These are phyloP conservation scores for Debaryomyces robertsiae DNA, from an alignment of 1,139 yeast species.

Conservation along the genomic window DNA sequence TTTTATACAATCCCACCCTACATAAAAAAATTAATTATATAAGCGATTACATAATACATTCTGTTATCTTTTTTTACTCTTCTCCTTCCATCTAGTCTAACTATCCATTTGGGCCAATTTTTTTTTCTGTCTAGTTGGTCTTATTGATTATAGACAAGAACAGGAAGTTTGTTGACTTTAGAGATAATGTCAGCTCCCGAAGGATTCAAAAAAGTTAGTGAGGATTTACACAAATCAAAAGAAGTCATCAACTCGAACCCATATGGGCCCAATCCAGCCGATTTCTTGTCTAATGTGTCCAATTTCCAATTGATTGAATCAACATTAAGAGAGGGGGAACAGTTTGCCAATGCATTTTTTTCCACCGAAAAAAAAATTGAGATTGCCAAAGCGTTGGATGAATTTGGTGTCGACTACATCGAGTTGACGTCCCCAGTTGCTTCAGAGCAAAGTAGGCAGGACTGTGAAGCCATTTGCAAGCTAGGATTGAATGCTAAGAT, in stretches of 20 bases:
- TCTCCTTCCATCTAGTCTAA: too few relatives aligned
- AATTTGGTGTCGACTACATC: slow-evolving; percentile 61
- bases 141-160: too few relatives aligned
- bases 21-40: neutral
- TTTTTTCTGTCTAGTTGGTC: too few relatives aligned
- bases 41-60: slow-evolving; percentile 5
- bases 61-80: slow-evolving; percentile 6
- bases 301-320: slow-evolving; percentile 57
- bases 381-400: slow-evolving; percentile 60
- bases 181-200: slow-evolving; percentile 26
- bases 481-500: slow-evolving; percentile 56
- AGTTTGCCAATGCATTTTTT: slow-evolving; percentile 61
- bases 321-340: slow-evolving; percentile 63
- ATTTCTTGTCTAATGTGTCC: slow-evolving; percentile 54
- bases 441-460: slow-evolving; percentile 55
- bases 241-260: slow-evolving; percentile 37
- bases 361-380: slow-evolving; percentile 55
- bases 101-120: too few relatives aligned
- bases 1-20: neutral
- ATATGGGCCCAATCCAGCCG: slow-evolving; percentile 62
- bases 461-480: slow-evolving; percentile 61
- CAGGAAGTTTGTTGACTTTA: too few relatives aligned
- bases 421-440: slow-evolving; percentile 63
- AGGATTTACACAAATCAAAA: slow-evolving; percentile 28
- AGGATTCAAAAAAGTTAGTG: slow-evolving; percentile 35